Evolutionary conservation across 768 basidiomycete genomes (phyloP).

Genomic region (Lyophyllum decastes): DNA sequence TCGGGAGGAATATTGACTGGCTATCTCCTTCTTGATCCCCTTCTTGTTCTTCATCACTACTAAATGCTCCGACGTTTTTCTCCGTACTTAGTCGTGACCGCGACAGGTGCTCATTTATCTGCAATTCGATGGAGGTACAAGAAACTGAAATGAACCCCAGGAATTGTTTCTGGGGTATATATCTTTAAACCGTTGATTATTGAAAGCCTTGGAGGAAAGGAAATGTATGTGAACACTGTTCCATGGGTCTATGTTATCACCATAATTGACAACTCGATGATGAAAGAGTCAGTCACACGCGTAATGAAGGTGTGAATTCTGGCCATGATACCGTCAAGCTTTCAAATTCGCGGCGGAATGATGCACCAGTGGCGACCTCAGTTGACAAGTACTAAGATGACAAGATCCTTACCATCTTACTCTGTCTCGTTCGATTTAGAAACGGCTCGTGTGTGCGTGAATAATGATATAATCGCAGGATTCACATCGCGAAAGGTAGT

Average conservation of each 20-base stretch:
- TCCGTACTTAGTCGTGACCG: slow-evolving; percentile 56
- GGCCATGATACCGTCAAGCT: not conserved
- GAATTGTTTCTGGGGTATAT: slow-evolving; percentile 63
- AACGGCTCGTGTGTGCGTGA: not conserved
- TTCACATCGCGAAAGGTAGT: not conserved
- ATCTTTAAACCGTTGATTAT: slow-evolving; percentile 58
- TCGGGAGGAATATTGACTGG: not conserved
- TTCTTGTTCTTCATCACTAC: not conserved
- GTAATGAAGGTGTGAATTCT: not conserved
- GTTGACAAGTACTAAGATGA: slow-evolving; percentile 4
- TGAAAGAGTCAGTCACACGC: slow-evolving; percentile 3
- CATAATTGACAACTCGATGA: slow-evolving; percentile 7
- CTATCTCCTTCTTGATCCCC: not conserved
- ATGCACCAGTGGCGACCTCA: not conserved
- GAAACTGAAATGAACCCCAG: slow-evolving; percentile 30
- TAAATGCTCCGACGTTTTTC: slow-evolving; percentile 38
- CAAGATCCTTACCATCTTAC: not conserved
- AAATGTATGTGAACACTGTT: slow-evolving; percentile 11
- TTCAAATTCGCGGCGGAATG: slow-evolving; percentile 2
- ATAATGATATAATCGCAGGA: not conserved
- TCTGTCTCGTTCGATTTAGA: not conserved
- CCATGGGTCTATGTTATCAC: not conserved
- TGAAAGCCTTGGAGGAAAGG: slow-evolving; percentile 14
- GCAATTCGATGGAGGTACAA: not conserved
- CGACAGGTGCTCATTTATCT: slow-evolving; percentile 45